These are phyloP conservation scores for Vitis hybrid DNA, from an alignment of 177 flowering plant species.

Conservation along the genomic window DNA sequence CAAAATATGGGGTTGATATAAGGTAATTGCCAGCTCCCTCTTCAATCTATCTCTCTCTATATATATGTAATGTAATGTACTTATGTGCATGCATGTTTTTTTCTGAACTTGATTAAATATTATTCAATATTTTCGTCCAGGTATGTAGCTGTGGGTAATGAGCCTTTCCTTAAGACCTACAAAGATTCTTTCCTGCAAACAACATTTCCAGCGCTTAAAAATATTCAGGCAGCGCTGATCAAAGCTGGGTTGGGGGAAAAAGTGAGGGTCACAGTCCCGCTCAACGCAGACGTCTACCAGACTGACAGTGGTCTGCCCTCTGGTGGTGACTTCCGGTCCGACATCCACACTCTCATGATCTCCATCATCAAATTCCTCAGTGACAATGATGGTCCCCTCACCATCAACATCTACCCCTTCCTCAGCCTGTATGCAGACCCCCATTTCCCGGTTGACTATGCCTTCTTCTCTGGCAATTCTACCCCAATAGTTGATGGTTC, in stretches of 20 bases:
- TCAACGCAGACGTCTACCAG: constrained; percentile 89
- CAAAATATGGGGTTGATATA: constrained; percentile 65
- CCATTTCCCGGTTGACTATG: constrained; percentile 78
- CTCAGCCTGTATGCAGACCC: constrained; percentile 84
- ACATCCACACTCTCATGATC: constrained; percentile 71
- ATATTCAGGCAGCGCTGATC: constrained; percentile 87
- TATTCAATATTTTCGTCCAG: constrained; percentile 28
- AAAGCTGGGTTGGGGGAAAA: constrained; percentile 80
- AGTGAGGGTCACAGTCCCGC: constrained; percentile 82
- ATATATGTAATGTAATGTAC: neutral
- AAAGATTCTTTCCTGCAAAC: constrained; percentile 44
- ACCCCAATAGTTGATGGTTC: constrained; percentile 71
- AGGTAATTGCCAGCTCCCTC: constrained; percentile 38
- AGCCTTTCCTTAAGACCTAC: constrained; percentile 78
- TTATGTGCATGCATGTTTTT: too few species aligned
- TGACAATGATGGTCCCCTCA: constrained; percentile 57
- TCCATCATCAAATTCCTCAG: constrained; percentile 71
- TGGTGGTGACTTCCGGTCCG: constrained; percentile 78
- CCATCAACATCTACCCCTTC: constrained; percentile 93
- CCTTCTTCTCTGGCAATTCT: constrained; percentile 63
- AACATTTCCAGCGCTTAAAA: constrained; percentile 78
- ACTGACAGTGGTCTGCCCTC: constrained; percentile 65
- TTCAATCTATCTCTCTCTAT: neutral
- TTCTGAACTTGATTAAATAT: too few species aligned
- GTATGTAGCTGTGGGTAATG: constrained; percentile 93